Evolutionary conservation across 1,284 basidiomycete species (phyloP), one percentile per base, ranked within the genome.

Genomic region (Fomitopsis pinicola): DNA sequence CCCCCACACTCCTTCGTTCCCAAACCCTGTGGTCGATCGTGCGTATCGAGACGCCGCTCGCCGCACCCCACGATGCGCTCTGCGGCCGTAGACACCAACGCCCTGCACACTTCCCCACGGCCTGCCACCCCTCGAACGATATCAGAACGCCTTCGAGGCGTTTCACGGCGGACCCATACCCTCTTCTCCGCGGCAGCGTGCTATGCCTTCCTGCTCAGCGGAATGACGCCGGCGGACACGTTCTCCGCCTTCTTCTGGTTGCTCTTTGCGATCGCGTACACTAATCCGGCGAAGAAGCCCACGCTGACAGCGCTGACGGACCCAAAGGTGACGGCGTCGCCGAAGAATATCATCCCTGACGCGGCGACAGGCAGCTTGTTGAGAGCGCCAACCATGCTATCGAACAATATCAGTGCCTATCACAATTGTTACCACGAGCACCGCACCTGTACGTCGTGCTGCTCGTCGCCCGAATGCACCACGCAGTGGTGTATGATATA

Each of bases 301-400:
- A 94, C 84, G 1, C 80, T 77, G 59, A 99, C 89, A 36, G 96
- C 95, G 12, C 90, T 89, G 52, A 98, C 91, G 30, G 92, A 96
- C 42, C 95, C 93, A 64, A 89, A 75, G 5, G 93, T 97, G 42
- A 94, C 89, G 15, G 86, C 76, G 76, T 99, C 96, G 45, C 94
- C 94, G 73, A 97, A 97, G 80, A 97, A 97, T 63, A 98, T 75
- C 91, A 98, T 94, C 14, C 95, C 95, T 30, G 93, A 95, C 19
- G 94, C 95, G 8, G 97, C 97, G 42, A 99, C 93, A 19, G 97
- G 97, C 15, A 99, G 84, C 79, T 99, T 99, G 82, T 99, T 99
- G 68, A 99, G 77, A 0, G 97, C 97, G 8, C 97, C 97, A 57
- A 98, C 96, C 97, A 99, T 99, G 68, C 93, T 95, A 73, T n/a